These are phyloP conservation scores for Xylaria sp. DNA, from an alignment of 2,329 filamentous ascomycete species.

Conservation along the genomic window DNA sequence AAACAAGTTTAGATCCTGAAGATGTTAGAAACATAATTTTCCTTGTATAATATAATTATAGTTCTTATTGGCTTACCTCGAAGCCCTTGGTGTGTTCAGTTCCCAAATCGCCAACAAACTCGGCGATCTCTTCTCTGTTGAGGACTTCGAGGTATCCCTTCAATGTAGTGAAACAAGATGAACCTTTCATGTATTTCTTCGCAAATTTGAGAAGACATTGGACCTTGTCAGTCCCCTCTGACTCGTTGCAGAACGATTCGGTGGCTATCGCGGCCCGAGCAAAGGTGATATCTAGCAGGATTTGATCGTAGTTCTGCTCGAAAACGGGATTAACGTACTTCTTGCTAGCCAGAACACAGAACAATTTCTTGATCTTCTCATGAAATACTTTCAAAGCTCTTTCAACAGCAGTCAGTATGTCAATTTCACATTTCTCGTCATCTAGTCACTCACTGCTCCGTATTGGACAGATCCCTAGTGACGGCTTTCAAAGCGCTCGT, in stretches of 20 bases:
- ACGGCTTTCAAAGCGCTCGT: neutral
- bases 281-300: conserved; percentile 22
- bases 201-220: conserved; percentile 53
- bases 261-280: neutral
- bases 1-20: conserved; percentile 33
- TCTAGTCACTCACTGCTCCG: conserved; percentile 19
- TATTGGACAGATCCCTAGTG: neutral
- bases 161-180: conserved; percentile 61
- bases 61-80: conserved; percentile 44
- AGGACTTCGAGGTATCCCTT: conserved; percentile 59
- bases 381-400: conserved; percentile 15
- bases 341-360: neutral
- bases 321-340: conserved; percentile 3
- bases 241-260: neutral
- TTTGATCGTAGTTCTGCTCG: conserved; percentile 25
- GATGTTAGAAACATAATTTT: conserved; percentile 12
- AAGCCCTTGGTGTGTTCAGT: conserved; percentile 35
- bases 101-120: conserved; percentile 50
- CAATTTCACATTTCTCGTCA: neutral
- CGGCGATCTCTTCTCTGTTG: conserved; percentile 53
- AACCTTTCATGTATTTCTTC: conserved; percentile 51
- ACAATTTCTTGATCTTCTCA: conserved; percentile 17
- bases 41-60: neutral
- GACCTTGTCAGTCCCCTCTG: conserved; percentile 23
- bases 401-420: conserved; percentile 13